phyloP scores from a whole-genome alignment of 225 moss, liverwort and hornwort genomes.

The Marchantia polymorpha region DNA sequence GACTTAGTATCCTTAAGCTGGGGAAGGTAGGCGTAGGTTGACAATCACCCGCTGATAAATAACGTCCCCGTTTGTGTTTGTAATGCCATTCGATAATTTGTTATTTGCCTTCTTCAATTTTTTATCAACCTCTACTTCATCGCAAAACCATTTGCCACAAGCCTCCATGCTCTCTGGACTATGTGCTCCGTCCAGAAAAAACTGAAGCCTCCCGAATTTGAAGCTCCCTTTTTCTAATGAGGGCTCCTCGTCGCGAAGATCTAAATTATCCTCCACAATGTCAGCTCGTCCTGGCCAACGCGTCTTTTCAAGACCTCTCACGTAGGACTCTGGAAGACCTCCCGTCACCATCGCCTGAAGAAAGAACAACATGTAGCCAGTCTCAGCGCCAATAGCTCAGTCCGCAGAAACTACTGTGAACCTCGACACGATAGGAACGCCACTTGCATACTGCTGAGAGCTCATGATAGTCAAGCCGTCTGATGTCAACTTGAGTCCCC shows the following conservation, averaged over 20 bases:
- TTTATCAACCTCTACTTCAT: constrained; percentile 22
- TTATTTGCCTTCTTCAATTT: constrained; percentile 3
- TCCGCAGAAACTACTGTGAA: no score
- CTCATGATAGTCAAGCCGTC: not conserved
- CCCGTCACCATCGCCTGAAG: constrained; percentile 52
- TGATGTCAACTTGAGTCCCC: not conserved
- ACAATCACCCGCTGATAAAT: constrained; percentile 34
- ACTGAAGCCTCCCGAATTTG: constrained; percentile 63
- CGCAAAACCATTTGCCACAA: constrained; percentile 92
- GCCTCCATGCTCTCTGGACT: constrained; percentile 99
- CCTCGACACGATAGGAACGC: no score
- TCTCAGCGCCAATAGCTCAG: not conserved
- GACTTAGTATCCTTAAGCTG: not conserved
- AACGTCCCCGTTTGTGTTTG: not conserved
- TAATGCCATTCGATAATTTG: not conserved
- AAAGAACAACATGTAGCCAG: not conserved
- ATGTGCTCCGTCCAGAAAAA: constrained; percentile 97
- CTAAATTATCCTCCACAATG: constrained; percentile 56
- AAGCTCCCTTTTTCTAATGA: constrained; percentile 10
- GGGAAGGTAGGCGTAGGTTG: not conserved
- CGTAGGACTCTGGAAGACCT: constrained; percentile 72
- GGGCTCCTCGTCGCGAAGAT: constrained; percentile 16
- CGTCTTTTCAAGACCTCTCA: constrained; percentile 64
- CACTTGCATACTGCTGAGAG: not conserved
- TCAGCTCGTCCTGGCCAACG: constrained; percentile 89